Evolutionary conservation across 2,329 filamentous ascomycete species (phyloP), one percentile per base, ranked within the genome.

Genomic region (Tolypocladium ophioglossoides): DNA sequence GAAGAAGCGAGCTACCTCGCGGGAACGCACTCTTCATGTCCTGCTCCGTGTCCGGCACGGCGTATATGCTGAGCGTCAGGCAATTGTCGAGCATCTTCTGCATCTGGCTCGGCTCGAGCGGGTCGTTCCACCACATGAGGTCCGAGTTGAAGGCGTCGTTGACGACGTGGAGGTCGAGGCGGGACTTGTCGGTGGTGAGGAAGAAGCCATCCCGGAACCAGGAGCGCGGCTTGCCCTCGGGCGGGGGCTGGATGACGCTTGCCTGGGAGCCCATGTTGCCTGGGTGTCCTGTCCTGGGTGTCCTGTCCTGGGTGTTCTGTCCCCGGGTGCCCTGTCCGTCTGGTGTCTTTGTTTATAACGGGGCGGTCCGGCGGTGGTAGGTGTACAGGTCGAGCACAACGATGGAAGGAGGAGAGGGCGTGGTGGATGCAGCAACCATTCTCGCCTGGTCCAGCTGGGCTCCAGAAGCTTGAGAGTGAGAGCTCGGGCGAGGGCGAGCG

Each of bases 61-160:
- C 63, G 60, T 84, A 87, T 5, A 87, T 62, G 9, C 78, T 80
- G 39, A 87, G 71, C 54, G 80, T 84, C 41, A 86, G 64, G 41
- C 79, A 85, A 55, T 80, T 79, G 50, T 78, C 68, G 16, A 86
- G 64, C 58, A 81, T 77, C 55, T 74, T 75, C 54, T 73, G 70
- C 55, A 84, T 69, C 30, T 72, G 66, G 0, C 70, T 65, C 20
- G 76, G 70, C 1, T 80, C 74, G 7, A 83, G 66, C 3, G 76
- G 65, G 47, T 74, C 74, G 24, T 80, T 77, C 82, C 84, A 86
- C 73, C 83, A 84, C 63, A 85, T 69, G 54, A 78, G 66, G 39
- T 84, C 79, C 0, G 77, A 78, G 18, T 64, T 73, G 58, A 85
- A 78, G 24, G 78, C 80, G 7, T 71, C 69, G 61, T 81, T 81